These are phyloP conservation scores for Ilex paraguariensis DNA, from an alignment of 305 asterid species.

Conservation along the genomic window DNA sequence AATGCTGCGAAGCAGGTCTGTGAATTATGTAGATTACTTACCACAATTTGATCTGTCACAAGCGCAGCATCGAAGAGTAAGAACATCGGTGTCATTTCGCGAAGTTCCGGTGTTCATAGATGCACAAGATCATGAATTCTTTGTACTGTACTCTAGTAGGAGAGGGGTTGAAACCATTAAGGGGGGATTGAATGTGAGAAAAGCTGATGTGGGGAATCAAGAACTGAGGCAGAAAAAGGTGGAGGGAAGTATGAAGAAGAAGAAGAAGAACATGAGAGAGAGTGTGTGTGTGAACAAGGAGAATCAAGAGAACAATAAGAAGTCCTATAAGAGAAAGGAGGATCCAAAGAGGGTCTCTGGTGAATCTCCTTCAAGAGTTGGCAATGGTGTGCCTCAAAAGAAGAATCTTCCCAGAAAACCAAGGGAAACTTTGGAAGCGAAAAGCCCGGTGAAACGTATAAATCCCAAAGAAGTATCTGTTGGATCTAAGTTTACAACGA, in stretches of 20 bases:
- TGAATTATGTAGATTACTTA: constrained; percentile 44
- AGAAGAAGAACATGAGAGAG: neutral
- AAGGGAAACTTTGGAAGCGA: constrained; percentile 17
- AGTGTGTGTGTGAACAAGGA: neutral
- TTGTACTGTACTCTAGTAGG: constrained; percentile 4
- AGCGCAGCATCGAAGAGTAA: constrained; percentile 38
- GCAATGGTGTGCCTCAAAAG: constrained; percentile 8
- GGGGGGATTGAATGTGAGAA: constrained; percentile 3
- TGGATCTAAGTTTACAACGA: constrained; percentile 3
- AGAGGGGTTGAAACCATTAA: neutral
- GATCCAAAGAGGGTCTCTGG: neutral
- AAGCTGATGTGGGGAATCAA: constrained; percentile 7
- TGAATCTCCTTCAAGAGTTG: neutral
- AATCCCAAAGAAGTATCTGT: neutral
- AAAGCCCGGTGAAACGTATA: constrained; percentile 12
- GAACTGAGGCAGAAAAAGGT: constrained; percentile 1
- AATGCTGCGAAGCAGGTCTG: constrained; percentile 49
- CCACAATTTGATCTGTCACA: constrained; percentile 26
- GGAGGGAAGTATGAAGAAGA: neutral
- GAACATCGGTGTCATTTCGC: constrained; percentile 46
- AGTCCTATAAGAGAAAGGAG: neutral
- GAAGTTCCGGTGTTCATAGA: constrained; percentile 17
- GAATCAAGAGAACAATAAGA: neutral
- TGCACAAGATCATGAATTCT: constrained; percentile 11
- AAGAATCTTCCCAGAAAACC: constrained; percentile 17